phyloP scores from a whole-genome alignment of 371 early-diverging fungal species.

The Mucor irregularis region DNA sequence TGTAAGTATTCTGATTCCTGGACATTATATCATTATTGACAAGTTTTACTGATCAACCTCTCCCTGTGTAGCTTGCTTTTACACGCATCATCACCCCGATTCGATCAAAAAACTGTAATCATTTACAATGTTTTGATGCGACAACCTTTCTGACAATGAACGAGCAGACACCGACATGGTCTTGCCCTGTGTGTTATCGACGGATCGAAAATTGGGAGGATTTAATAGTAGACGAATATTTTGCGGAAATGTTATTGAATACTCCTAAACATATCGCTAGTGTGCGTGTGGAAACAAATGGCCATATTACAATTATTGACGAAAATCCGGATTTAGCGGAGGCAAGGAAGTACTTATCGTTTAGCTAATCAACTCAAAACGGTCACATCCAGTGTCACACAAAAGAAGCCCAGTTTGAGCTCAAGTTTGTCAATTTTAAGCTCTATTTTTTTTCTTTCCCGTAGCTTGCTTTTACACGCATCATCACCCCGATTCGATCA shows the following conservation, averaged over 20 bases:
- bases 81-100: slow-evolving; percentile 64
- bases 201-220: slow-evolving; percentile 60
- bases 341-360: too few species aligned
- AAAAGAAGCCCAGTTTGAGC: too few species aligned
- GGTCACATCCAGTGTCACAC: too few species aligned
- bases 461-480: slow-evolving; percentile 65
- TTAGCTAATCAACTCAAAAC: too few species aligned
- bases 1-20: slow-evolving; percentile 32
- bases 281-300: slow-evolving; percentile 63
- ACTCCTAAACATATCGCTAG: slow-evolving; percentile 53
- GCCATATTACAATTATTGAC: slow-evolving; percentile 51
- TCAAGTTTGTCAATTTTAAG: too few species aligned
- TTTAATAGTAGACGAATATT: slow-evolving; percentile 68
- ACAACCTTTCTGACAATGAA: slow-evolving; percentile 68
- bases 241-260: slow-evolving; percentile 58
- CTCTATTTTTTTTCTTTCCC: slow-evolving; percentile 8
- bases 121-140: slow-evolving; percentile 80
- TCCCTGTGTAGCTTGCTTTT: slow-evolving; percentile 53
- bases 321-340: slow-evolving; percentile 18
- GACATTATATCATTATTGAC: neutral
- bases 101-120: slow-evolving; percentile 63
- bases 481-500: slow-evolving; percentile 63
- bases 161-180: slow-evolving; percentile 70
- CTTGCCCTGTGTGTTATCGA: slow-evolving; percentile 72
- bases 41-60: slow-evolving; percentile 18